Conservation (phyloP, 805 yeast species). For the Candida tallmaniae region DNA sequence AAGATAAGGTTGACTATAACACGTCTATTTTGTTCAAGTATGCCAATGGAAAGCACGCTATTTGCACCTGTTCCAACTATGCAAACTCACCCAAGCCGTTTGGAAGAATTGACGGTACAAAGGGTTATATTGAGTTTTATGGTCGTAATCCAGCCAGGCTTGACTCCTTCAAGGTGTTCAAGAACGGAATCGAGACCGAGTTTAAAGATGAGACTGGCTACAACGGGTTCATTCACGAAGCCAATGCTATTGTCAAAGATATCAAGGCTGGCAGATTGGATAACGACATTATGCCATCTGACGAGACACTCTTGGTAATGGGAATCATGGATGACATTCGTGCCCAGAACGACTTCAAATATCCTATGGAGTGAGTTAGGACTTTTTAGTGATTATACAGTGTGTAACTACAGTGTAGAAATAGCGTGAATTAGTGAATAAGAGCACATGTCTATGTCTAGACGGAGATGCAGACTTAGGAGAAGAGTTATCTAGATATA, state of each 20-base stretch:
- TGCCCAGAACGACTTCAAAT: slow-evolving; percentile 38
- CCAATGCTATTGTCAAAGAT: slow-evolving; percentile 48
- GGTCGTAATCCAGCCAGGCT: slow-evolving; percentile 29
- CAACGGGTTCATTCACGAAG: slow-evolving; percentile 53
- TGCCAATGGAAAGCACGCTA: slow-evolving; percentile 38
- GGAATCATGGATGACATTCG: slow-evolving; percentile 46
- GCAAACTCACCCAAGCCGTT: slow-evolving; percentile 24
- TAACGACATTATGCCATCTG: slow-evolving; percentile 35
- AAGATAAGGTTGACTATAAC: slow-evolving; percentile 40
- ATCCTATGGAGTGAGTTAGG: slow-evolving; percentile 43
- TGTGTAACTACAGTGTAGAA: too few relatives aligned
- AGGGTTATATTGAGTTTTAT: slow-evolving; percentile 26
- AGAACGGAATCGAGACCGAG: slow-evolving; percentile 19
- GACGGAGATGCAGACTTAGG: too few relatives aligned
- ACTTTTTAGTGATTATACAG: too few relatives aligned
- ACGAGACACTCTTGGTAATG: slow-evolving; percentile 46
- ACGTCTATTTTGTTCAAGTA: slow-evolving; percentile 35
- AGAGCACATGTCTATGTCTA: too few relatives aligned
- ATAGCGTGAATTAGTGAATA: too few relatives aligned
- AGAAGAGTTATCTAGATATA: too few relatives aligned
- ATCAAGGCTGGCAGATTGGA: slow-evolving; percentile 35
- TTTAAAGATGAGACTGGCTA: slow-evolving; percentile 33
- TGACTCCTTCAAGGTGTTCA: slow-evolving; percentile 28
- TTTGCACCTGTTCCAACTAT: slow-evolving; percentile 28
- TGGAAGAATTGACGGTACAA: slow-evolving; percentile 30